Base-by-base conservation (phyloP, 2,329 filamentous ascomycete species). In the Fusarium sp. region DNA sequence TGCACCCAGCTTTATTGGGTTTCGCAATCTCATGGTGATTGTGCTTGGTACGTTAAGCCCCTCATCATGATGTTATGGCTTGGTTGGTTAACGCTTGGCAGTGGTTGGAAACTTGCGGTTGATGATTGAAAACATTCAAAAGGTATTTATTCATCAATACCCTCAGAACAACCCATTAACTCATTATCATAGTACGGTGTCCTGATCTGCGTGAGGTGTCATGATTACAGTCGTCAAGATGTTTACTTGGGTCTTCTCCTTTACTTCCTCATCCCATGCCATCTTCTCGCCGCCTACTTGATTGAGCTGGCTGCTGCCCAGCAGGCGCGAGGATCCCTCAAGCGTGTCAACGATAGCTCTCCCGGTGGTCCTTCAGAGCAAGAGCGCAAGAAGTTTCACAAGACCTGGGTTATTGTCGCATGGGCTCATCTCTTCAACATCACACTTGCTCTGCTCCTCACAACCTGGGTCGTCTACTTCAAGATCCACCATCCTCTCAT, bases 111-210 rank as follows among this genome's bases (percentile, higher is more conserved):
- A 99, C 78, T 82, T 99, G 54, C 91, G 96, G 70, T 86, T 99
- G 76, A 93, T 98, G 83, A 94, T 99, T 77, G 96, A 98, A 81
- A 99, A 99, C 78, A 93, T 95, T 73, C 93, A 95, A 84, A 98
- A 98, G 87, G 93, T 93, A 78, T 66, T 25, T 5, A n/a, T 27
- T 18, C 15, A 15, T 12, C 16, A 20, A n/a, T 11, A 4, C 8
- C 2, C 24, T 18, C 6, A 3, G 11, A 34, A 56, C 18, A 22
- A 8, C 20, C 18, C 24, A 45, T 65, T 74, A 47, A 75, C 51
- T 54, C 8, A 25, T 8, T 22, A 16, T n/a, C 46, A 4, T 78
- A 95, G 92, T 99, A 99, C 78, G 96, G 96, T 57, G 94, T 98
- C 62, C 85, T 98, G 62, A 97, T 99, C 71, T 98, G 95, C 78